Evolutionary conservation across 2,329 filamentous ascomycete genomes (phyloP), one percentile per base, ranked within the genome.

Genomic region (Stachybotrys chlorohalonatus): DNA sequence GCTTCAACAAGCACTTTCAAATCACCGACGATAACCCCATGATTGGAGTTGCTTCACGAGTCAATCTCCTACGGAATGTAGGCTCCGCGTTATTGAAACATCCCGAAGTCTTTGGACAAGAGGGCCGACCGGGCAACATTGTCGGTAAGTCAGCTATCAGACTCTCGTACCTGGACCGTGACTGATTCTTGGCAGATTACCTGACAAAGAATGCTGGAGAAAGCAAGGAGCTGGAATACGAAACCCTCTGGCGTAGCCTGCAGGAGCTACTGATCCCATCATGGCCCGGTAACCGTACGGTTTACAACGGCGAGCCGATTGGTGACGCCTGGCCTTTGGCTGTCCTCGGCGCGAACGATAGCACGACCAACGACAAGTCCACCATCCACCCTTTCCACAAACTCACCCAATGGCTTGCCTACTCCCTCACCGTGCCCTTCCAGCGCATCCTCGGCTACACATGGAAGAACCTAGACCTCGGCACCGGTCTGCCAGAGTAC

Each of bases 391-490:
- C 78, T 0, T 80, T 81, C 62, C 81, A 84, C 63, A 83, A 83
- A 59, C 75, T 89, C 8, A 88, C 86, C 0, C 86, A 89, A 64
- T 89, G 86, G 86, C 77, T 90, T 6, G 81, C 80, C 1, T 90
- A 90, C 67, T 89, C 85, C 0, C 73, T 90, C 7, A 88, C 86
- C 72, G 84, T 88, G 5, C 80, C 81, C 0, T 83, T 85, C 61
- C 73, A 77, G 51, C 73, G 75, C 2, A 66, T 83, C 1, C 69
- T 85, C 9, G 73, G 73, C 1, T 72, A 77, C 13, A 69, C 75
- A 11, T 82, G 81, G 68, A 72, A 68, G 8, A 81, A 81, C 45
- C 68, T 73, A 2, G 72, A 80, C 17, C 75, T 84, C 0, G 75
- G 86, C 8, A 90, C 86, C 0, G 86, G 83, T 0, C 72, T 90